Percentiles rank a stretch among this genome's conserved stretches.
Conservation (phyloP, 148 eudicot species). For the Dianthus caryophyllus region DNA sequence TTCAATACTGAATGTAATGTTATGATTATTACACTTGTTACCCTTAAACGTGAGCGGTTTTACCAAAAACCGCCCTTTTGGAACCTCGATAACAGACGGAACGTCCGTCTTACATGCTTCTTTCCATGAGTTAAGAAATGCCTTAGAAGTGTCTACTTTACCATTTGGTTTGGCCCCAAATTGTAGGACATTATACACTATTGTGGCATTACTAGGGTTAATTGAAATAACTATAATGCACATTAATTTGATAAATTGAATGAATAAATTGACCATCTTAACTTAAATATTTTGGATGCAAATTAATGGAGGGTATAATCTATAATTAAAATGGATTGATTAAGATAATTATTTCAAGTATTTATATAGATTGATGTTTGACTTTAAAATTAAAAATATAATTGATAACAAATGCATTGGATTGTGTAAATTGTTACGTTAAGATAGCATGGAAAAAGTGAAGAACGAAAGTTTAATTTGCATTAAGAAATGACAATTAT, state of each 20-base stretch:
- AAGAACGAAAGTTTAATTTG: no score
- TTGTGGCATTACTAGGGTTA: constrained; percentile 3
- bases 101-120: constrained; percentile 37
- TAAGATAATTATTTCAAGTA: not conserved
- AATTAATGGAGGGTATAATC: not conserved
- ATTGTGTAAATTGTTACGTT: no score
- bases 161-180: constrained; percentile 43
- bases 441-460: no score
- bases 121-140: constrained; percentile 43
- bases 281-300: not conserved
- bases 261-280: not conserved
- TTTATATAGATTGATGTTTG: not conserved
- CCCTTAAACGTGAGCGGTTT: constrained; percentile 19
- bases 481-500: no score
- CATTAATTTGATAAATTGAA: not conserved
- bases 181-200: constrained; percentile 24
- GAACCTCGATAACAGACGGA: constrained; percentile 38
- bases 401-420: no score
- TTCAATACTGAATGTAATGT: constrained; percentile 29
- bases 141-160: constrained; percentile 25
- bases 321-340: not conserved
- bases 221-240: not conserved
- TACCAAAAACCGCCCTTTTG: constrained; percentile 37
- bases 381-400: not conserved
- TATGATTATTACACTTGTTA: constrained; percentile 28